Evolutionary conservation across 2,329 filamentous ascomycete species (phyloP).

Genomic region (Venturia asperata): DNA sequence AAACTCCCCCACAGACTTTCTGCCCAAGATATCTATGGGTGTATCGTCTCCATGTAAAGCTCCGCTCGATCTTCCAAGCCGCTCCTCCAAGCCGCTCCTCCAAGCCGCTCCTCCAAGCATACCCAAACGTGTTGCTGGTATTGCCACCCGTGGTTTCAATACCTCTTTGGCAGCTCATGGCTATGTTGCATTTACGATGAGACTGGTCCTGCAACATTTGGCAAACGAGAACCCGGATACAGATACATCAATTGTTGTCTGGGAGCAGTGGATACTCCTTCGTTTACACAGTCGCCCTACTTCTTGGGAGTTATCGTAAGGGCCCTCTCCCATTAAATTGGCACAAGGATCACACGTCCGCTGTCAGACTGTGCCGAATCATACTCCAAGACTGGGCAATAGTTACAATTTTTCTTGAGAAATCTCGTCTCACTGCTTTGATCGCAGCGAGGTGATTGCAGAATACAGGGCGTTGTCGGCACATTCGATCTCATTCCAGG

Average conservation of each 20-base stretch:
- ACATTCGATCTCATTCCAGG: background rate
- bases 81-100: background rate
- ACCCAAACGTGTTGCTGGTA: background rate
- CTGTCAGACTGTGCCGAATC: background rate
- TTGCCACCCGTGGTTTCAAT: background rate
- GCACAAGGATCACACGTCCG: background rate
- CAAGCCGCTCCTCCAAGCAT: background rate
- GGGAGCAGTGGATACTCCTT: background rate
- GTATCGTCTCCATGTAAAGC: background rate
- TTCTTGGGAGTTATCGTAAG: background rate
- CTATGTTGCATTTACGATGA: background rate
- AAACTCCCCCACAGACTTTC: background rate
- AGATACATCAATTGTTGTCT: background rate
- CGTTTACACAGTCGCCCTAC: background rate
- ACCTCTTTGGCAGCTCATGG: background rate
- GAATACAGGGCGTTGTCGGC: background rate
- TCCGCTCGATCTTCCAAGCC: background rate
- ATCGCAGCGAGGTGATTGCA: background rate
- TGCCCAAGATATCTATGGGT: background rate
- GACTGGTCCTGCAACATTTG: background rate
- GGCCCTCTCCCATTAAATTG: background rate
- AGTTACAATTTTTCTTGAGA: background rate
- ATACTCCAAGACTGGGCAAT: no score
- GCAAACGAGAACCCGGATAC: background rate
- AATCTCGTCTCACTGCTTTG: background rate